Evolutionary conservation across 345 rosid species (phyloP).

Genomic region (Pseudoturritis turrita): DNA sequence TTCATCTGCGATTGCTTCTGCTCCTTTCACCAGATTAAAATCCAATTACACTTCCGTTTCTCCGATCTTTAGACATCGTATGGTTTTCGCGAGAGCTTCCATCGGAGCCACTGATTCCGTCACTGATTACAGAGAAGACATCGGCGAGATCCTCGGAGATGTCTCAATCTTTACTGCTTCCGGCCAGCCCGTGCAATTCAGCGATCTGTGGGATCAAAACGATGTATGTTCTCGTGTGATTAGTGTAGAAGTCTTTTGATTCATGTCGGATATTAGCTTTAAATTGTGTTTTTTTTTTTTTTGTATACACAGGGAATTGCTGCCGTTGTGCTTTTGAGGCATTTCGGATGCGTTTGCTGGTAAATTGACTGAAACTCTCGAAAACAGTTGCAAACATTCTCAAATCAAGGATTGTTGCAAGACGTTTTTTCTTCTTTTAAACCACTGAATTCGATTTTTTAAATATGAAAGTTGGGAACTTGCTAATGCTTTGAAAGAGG

Average conservation of each 20-base stretch:
- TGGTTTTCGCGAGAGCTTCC: slow-evolving; percentile 35
- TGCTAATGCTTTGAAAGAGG: slow-evolving; percentile 64
- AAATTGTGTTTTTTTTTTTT: neutral
- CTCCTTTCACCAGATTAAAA: slow-evolving; percentile 2
- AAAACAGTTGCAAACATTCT: neutral
- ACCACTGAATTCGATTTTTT: neutral
- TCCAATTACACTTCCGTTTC: neutral
- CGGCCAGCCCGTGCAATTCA: slow-evolving; percentile 55
- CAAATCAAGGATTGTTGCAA: neutral
- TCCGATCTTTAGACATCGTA: neutral
- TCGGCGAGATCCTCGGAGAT: slow-evolving; percentile 55
- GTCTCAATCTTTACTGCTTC: slow-evolving; percentile 57
- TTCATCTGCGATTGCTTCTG: neutral
- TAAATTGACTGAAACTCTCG: slow-evolving; percentile 18
- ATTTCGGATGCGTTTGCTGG: slow-evolving; percentile 92
- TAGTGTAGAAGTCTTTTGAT: too few relatives aligned
- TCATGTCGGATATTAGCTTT: neutral
- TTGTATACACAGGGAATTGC: slow-evolving; percentile 56
- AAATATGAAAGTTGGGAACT: slow-evolving; percentile 66
- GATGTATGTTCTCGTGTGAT: slow-evolving; percentile 40
- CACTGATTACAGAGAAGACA: slow-evolving; percentile 20
- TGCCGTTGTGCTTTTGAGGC: slow-evolving; percentile 82
- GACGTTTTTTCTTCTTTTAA: neutral
- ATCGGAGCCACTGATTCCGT: slow-evolving; percentile 26
- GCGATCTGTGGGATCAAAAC: slow-evolving; percentile 83